Base-by-base conservation (phyloP, 768 basidiomycete genomes). In the Amyloporia xantha region DNA sequence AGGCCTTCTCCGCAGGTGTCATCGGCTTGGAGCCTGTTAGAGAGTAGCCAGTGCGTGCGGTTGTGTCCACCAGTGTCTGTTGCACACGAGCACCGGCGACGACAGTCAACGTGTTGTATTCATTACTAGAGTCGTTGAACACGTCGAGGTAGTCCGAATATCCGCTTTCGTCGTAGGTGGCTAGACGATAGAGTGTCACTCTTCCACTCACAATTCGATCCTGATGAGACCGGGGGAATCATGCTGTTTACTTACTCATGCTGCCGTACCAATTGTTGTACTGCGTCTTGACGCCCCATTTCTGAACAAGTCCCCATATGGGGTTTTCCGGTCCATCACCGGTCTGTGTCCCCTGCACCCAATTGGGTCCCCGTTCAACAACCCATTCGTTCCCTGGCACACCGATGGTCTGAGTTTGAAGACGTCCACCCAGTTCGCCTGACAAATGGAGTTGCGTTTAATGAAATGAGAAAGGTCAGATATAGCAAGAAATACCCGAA, bases 381-480 rank as follows among this genome's bases (percentile, higher is more conserved):
- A 68, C 68, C 42, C 63, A 61, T 20, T 72, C 58, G 39, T 59
- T 61, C 0, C 66, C 68, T 0, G 64, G 48, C 1, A 52, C 65
- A 12, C 71, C 78, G 47, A 82, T 75, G 0, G 59, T 37, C 26
- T 56, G 51, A 40, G 68, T 68, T 28, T 64, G 68, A 70, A 83
- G 68, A 11, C 82, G 71, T 24, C 81, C 82, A 4, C 82, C 82
- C 1, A 84, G 65, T 51, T 76, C 73, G 20, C 59, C 53, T 50
- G 13, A 13, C 4, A 41, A 5, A 45, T 20, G 19, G 15, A 2
- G n/a, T 17, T 7, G 26, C 15, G 1, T 15, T 6, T 5, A 19
- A 40, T 21, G 10, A 5, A 0, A 4, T 36, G 13, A 28, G 15
- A 13, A 10, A 17, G 26, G 24, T 3, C 10, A n/a, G 5, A 15